Evolutionary conservation across 2,329 filamentous ascomycete genomes (phyloP), one percentile per base, ranked within the genome.

Genomic region (Berkeleyomyces rouxiae): DNA sequence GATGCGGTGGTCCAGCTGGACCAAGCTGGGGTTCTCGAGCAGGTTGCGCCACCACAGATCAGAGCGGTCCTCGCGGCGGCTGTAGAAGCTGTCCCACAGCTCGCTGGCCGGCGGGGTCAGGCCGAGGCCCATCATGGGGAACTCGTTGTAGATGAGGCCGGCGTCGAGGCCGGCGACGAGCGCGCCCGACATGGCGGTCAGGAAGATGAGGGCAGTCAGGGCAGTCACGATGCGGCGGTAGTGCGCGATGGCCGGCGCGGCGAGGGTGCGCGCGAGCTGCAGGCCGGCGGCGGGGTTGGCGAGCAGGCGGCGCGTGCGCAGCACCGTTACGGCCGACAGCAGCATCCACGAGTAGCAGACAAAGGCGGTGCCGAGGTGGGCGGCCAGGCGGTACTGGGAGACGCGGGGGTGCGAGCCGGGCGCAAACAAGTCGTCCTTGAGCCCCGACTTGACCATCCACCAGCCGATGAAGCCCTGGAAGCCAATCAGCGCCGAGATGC

Each of bases 401-500:
- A 99, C 93, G 64, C 93, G 84, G 0, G 93, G 93, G 72, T 96
- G 90, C 63, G 86, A 87, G 10, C 91, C 93, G 2, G 89, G 87
- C 23, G 88, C 88, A 71, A 99, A 96, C 37, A 99, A 81, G 72
- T 99, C 93, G 71, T 97, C 93, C 72, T 92, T 95, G 66, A 99
- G 79, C 1, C 93, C 93, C 9, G 88, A 95, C 74, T 95, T 95
- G 68, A 99, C 93, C 93, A 99, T 99, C 90, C 93, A 99, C 93
- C 93, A 99, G 62, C 93, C 93, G 67, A 99, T 85, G 70, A 93
- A 82, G 53, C 93, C 93, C 73, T 99, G 93, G 73, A 96, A 93
- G 62, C 90, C 93, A 69, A 99, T 96, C 68, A 97, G 78, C 58
- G 81, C 83, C 51, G 89, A 88, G 66, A 99, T 97, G 10, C 90